These are phyloP conservation scores for Calonectria hawksworthii DNA, from an alignment of 2,329 filamentous ascomycete genomes.

Conservation along the genomic window DNA sequence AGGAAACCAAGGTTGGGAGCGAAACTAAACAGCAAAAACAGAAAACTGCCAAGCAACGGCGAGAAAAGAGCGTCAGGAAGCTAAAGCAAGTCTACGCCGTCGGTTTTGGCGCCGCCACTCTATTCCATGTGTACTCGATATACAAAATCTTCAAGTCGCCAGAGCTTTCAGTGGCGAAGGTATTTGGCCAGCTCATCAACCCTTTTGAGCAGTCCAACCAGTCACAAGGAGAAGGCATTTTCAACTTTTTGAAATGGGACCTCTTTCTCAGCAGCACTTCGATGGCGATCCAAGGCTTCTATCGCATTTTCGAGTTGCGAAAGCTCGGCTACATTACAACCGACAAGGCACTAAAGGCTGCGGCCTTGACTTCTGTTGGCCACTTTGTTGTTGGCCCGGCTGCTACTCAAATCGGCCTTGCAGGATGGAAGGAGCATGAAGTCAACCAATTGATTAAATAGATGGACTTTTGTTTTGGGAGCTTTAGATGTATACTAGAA, in stretches of 20 bases:
- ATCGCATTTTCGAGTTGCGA: neutral
- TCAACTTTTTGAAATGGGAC: neutral
- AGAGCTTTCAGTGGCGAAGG: neutral
- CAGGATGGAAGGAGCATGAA: neutral
- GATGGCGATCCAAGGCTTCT: neutral
- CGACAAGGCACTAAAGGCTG: neutral
- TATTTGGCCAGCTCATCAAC: slow-evolving; percentile 2
- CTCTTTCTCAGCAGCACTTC: neutral
- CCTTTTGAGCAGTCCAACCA: neutral
- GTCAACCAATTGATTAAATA: neutral
- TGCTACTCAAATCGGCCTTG: neutral
- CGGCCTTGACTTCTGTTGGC: neutral
- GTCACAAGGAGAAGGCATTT: neutral
- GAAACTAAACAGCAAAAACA: neutral
- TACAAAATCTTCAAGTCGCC: slow-evolving; percentile 3
- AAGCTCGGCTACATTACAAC: neutral
- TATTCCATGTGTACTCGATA: neutral
- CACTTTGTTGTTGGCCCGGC: neutral
- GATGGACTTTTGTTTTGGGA: neutral
- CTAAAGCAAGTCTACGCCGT: neutral
- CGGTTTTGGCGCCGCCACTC: neutral
- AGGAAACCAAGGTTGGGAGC: neutral
- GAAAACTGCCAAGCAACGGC: neutral
- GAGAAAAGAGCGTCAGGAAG: neutral
- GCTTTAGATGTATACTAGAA: neutral